Base-by-base conservation (phyloP, 441 rosid species). In the Breynia disticha region DNA sequence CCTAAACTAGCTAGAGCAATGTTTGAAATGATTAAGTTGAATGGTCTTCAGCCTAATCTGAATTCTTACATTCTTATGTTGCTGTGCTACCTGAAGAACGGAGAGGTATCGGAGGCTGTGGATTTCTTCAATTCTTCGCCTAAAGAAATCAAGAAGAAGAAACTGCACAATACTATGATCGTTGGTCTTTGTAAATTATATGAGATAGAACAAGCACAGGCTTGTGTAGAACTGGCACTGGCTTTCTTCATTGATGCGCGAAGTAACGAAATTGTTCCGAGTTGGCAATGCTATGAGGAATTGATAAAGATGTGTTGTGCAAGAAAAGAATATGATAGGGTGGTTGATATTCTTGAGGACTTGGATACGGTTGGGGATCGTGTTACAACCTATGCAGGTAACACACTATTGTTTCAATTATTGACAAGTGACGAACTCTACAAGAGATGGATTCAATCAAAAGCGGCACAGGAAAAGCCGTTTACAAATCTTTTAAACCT, bases 311-410 rank as follows among this genome's bases (percentile, higher is more conserved):
- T 49, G 17, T 41, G 81, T 11, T 88, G 93, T 72, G 28, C 21
- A 15, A 48, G 35, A 43, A 46, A 48, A 50, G 57, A 28, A 54
- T 86, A 72, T 19, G 86, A 66, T 38, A 56, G 41, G 66, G 95
- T 64, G 41, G 60, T 88, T 60, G 50, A 69, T 57, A 60, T 89
- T 57, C 63, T 86, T 50, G 67, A 70, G 38, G 80, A 82, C 50
- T 64, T 79, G 19, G 76, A 70, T 71, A 83, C 72, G 53, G 65
- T 59, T 0, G 69, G 82, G 63, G 78, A 76, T 0, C 57, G 32
- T 1, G n/a, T 86, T 42, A 67, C 98, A 14, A 54, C 98, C 19
- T 86, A 75, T 62, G 72, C 77, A 7, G 98, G 98, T 46, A 93
- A 93, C 55, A 65, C 55, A 5, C 84, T 93, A 57, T 63, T 88